These are phyloP conservation scores for Blastomyces percursus DNA, from an alignment of 2,329 filamentous ascomycete genomes.

Conservation along the genomic window DNA sequence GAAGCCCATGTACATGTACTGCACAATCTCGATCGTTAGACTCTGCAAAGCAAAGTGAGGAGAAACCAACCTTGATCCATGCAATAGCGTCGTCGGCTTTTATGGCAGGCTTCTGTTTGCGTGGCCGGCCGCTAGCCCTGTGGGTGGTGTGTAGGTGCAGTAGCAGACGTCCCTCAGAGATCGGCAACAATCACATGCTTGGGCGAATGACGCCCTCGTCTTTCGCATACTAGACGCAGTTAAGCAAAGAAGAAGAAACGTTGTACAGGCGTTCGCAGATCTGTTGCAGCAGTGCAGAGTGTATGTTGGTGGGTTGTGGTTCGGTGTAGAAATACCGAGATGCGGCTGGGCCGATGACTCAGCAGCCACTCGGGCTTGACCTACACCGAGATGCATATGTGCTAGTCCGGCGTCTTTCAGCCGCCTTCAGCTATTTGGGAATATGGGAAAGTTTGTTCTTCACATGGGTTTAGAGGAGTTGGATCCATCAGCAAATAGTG, in stretches of 20 bases:
- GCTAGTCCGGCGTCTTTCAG: too few species aligned
- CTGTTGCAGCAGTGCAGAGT: too few species aligned
- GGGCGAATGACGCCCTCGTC: background rate
- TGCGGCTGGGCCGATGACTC: background rate
- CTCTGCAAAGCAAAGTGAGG: background rate
- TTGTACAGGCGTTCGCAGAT: too few species aligned
- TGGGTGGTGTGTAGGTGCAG: background rate
- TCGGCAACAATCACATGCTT: background rate
- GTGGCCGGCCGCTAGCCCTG: too few species aligned
- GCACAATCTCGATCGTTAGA: background rate
- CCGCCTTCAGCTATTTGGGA: too few species aligned
- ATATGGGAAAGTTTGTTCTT: too few species aligned
- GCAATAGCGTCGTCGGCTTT: background rate
- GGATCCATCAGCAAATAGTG: too few species aligned
- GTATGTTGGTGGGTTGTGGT: too few species aligned
- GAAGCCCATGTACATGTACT: background rate
- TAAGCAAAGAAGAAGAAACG: too few species aligned
- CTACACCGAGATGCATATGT: background rate
- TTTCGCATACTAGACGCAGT: too few species aligned
- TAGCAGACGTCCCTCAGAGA: background rate
- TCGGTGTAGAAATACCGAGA: background rate
- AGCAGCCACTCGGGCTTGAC: background rate
- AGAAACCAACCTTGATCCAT: background rate
- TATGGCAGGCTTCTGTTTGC: background rate
- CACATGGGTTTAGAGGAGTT: too few species aligned